Base-by-base conservation (phyloP, 1,284 basidiomycete genomes). In the Polyporus tsugae region DNA sequence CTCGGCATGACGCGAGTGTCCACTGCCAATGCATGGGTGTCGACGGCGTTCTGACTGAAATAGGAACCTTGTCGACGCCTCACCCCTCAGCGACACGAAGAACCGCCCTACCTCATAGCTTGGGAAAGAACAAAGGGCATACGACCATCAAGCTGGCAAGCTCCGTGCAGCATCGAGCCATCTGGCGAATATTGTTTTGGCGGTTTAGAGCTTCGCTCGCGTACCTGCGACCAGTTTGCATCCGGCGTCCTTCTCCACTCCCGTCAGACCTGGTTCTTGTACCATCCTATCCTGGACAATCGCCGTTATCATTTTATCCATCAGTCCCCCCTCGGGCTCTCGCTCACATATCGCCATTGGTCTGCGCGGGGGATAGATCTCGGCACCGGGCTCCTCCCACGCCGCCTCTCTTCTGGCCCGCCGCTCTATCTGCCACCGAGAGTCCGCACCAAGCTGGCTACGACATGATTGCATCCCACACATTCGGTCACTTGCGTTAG, bases 311-410 rank as follows among this genome's bases (percentile, higher is more conserved):
- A 9, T 61, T 41, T 35, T 46, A 36, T 10, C 22, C 67, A 72
- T 72, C 70, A 22, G 38, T 58, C 41, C 29, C 67, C 67, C 42
- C 65, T 39, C 46, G 46, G 22, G 25, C 36, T n/a, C 22, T 17
- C 33, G 67, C 71, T 68, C 71, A 62, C 25, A 68, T 68, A 64
- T 70, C 64, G 68, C 71, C 63, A 68, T 70, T 72, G 67, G 66
- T 38, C 49, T 52, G 59, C 64, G 58, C 42, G 11, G 29, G 62
- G 58, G 66, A 60, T 72, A 63, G 46, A 70, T 70, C 53, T 72
- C 71, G 71, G 71, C 71, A 68, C 71, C 71, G 71, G 68, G 22
- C 17, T 42, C 22, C 63, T 72, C 68, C 62, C 70, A 67, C 65
- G 65, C 59, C 36, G 39, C 2, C 25, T 29, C 44, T 61, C 49